A percentile compares a stretch with the other conserved stretches of the same genome.
Evolutionary conservation across 2,329 filamentous ascomycete genomes (phyloP).

Genomic region (Ceratocystis colombiana): DNA sequence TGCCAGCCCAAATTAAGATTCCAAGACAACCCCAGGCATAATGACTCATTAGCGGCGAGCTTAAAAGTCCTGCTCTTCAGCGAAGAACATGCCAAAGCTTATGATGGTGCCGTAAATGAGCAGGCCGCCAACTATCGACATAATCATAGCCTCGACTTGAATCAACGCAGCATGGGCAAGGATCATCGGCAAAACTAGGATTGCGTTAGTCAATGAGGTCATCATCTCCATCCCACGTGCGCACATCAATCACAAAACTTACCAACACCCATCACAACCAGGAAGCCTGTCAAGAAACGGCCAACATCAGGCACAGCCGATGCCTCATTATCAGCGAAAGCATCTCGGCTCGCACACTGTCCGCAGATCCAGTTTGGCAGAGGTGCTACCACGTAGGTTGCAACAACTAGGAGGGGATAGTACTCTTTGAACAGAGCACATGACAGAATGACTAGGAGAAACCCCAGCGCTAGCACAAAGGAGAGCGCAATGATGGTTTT

Average conservation of each 20-base stretch:
- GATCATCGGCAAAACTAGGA: conserved; percentile 69
- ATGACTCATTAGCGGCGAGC: conserved; percentile 9
- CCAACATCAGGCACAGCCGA: conserved; percentile 86
- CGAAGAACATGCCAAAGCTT: conserved; percentile 96
- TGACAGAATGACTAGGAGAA: conserved; percentile 96
- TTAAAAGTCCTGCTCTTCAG: conserved; percentile 93
- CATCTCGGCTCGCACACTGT: conserved; percentile 81
- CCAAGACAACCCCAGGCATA: not conserved
- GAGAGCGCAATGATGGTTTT: conserved; percentile 99
- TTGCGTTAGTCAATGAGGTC: conserved; percentile 9
- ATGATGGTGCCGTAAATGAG: conserved; percentile 98
- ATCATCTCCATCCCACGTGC: not conserved
- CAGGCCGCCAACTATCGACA: conserved; percentile 86
- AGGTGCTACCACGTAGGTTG: conserved; percentile 86
- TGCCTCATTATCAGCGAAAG: conserved; percentile 79
- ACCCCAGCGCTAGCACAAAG: conserved; percentile 96
- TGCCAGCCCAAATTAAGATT: not conserved
- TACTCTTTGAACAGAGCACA: conserved; percentile 92
- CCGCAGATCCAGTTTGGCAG: conserved; percentile 94
- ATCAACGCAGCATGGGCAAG: conserved; percentile 84
- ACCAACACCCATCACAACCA: conserved; percentile 98
- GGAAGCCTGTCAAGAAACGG: conserved; percentile 84
- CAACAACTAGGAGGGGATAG: conserved; percentile 89
- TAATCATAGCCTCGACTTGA: conserved; percentile 73
- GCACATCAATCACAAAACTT: conserved; percentile 35